These are phyloP conservation scores for Neurospora sp. DNA, from an alignment of 495 filamentous ascomycete species.

Conservation along the genomic window DNA sequence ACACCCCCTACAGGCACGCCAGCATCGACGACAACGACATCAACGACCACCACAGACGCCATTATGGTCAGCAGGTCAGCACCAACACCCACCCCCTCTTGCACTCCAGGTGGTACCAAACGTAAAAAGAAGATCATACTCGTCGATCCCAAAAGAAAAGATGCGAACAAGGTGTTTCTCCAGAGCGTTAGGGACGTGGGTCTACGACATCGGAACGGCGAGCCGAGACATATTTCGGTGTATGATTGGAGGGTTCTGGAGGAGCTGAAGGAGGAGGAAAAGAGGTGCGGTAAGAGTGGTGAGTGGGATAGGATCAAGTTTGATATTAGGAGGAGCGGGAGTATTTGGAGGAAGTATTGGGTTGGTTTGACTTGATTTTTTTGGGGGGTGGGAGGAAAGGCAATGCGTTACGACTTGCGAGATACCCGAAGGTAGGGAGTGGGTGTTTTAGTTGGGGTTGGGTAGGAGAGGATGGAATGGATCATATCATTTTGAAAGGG, in stretches of 20 bases:
- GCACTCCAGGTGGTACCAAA: conserved; percentile 22
- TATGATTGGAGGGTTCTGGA: conserved; percentile 45
- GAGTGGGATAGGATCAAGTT: neutral
- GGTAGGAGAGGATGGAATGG: neutral
- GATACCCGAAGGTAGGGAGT: too few relatives aligned
- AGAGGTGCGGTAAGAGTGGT: conserved; percentile 4
- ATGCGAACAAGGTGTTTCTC: conserved; percentile 32
- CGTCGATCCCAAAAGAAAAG: conserved; percentile 30
- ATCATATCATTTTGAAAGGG: neutral
- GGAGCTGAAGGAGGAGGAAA: conserved; percentile 29
- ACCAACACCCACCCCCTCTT: conserved; percentile 12
- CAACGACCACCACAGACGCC: conserved; percentile 4
- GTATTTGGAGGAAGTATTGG: conserved; percentile 16
- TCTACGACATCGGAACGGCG: conserved; percentile 23
- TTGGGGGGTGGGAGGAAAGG: neutral
- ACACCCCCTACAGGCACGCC: neutral
- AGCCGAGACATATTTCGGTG: conserved; percentile 29
- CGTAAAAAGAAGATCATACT: conserved; percentile 32
- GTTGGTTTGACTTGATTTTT: conserved; percentile 15
- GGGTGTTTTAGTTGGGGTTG: neutral
- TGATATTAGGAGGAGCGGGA: neutral
- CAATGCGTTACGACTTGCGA: too few relatives aligned
- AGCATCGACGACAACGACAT: neutral
- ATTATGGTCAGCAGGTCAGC: conserved; percentile 18
- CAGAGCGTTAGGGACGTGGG: conserved; percentile 21